Base-by-base conservation (phyloP, 345 rosid species). In the Jatropha curcas region DNA sequence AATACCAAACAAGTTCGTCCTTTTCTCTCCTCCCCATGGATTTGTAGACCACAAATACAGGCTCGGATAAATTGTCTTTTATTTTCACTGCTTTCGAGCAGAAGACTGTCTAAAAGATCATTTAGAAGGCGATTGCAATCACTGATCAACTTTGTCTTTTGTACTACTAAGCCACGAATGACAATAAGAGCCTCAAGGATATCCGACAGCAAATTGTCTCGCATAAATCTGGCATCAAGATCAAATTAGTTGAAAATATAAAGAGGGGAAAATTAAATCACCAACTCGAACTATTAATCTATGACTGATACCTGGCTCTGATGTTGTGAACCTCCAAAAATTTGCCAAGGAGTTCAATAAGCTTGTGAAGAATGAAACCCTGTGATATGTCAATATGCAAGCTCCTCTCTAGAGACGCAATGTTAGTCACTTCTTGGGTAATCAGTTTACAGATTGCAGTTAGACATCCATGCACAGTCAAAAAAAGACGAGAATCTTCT, bases 301-400 rank as follows among this genome's bases (percentile, higher is more conserved):
- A 73, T 59, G 16, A 20, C 13, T 62, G 14, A 50, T 88, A 95
- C 99, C 98, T 92, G 77, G 92, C 86, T 81, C 96, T 86, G 79
- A 95, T 87, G 77, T 89, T 91, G 41, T 96, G 90, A 76, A 92
- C 90, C 84, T 91, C 99, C 76, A 95, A 82, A 82, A 92, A 90
- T 83, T 93, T 95, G 22, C 97, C 92, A 77, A 95, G 91, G 69
- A 95, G 93, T 82, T 92, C 98, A 79, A 95, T 87, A 34, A 95
- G 94, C 84, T 93, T 95, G 82, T 95, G 97, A 82, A 95, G 98
- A 71, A 92, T 95, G 81, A 90, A 95, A 63, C 99, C 99, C 77
- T 91, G 98, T 24, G 99, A 92, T 79, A 95, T 95, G 82, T 95
- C 97, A 73, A 95, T 91, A 72, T 85, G 98, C 84, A 95, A 81